phyloP scores from a whole-genome alignment of 2,329 filamentous ascomycete genomes.

The Xylariaceae sp. region DNA sequence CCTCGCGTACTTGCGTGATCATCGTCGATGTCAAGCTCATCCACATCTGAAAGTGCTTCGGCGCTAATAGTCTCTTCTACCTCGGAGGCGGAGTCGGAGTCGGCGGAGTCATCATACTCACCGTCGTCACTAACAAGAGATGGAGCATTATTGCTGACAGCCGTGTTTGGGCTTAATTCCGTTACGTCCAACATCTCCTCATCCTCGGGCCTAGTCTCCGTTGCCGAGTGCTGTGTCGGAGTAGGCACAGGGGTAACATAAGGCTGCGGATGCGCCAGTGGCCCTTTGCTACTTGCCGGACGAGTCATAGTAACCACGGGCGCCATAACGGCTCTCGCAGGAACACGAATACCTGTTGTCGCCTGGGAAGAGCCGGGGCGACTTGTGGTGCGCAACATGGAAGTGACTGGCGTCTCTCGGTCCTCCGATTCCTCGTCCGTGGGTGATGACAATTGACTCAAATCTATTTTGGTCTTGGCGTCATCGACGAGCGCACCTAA shows the following conservation, averaged over 20 bases:
- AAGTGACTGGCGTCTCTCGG: slow-evolving; percentile 38
- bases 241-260: slow-evolving; percentile 37
- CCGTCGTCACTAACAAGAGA: slow-evolving; percentile 76
- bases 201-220: slow-evolving; percentile 31
- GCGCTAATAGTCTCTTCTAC: slow-evolving; percentile 52
- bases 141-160: slow-evolving; percentile 69
- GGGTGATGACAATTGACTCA: slow-evolving; percentile 45
- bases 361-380: slow-evolving; percentile 34
- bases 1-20: slow-evolving; percentile 42
- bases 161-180: slow-evolving; percentile 63
- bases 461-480: slow-evolving; percentile 49
- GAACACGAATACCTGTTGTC: slow-evolving; percentile 46
- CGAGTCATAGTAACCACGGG: slow-evolving; percentile 42
- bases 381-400: slow-evolving; percentile 35
- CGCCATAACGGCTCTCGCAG: slow-evolving; percentile 52
- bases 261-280: slow-evolving; percentile 35
- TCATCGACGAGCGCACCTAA: slow-evolving; percentile 53
- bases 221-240: slow-evolving; percentile 29
- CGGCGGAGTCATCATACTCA: slow-evolving; percentile 67
- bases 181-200: slow-evolving; percentile 49
- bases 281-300: slow-evolving; percentile 54
- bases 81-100: slow-evolving; percentile 53
- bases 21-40: slow-evolving; percentile 57
- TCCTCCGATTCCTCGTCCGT: slow-evolving; percentile 51
- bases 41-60: slow-evolving; percentile 55